Conservation (phyloP, 352 stramenopile species). For the Phytophthora podocarpi region DNA sequence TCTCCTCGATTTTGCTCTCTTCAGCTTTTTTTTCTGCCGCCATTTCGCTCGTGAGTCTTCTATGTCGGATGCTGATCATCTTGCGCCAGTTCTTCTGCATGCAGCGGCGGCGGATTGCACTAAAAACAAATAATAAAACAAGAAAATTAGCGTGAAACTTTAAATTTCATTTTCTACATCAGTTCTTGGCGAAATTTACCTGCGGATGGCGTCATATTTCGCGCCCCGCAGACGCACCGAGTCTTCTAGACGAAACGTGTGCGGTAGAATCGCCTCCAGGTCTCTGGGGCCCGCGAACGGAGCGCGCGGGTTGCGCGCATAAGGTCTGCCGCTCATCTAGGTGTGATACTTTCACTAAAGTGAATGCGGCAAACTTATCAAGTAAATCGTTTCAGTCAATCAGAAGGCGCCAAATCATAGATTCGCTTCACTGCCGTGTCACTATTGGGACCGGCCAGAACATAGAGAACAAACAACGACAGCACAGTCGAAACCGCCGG, state of each 20-base stretch:
- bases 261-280: constrained; percentile 64
- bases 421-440: constrained; percentile 3
- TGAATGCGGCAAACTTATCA: constrained; percentile 14
- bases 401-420: constrained; percentile 16
- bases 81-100: constrained; percentile 88
- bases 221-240: constrained; percentile 23
- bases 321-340: constrained; percentile 72
- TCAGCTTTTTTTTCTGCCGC: constrained; percentile 12
- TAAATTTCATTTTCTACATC: background rate
- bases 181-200: constrained; percentile 26
- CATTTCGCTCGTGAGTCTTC: constrained; percentile 27
- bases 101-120: constrained; percentile 64
- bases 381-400: constrained; percentile 23
- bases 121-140: constrained; percentile 26
- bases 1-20: constrained; percentile 18
- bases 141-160: background rate
- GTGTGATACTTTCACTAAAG: constrained; percentile 2
- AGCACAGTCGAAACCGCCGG: constrained; percentile 36
- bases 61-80: constrained; percentile 59
- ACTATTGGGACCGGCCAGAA: constrained; percentile 18
- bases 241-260: constrained; percentile 52
- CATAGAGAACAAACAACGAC: constrained; percentile 30
- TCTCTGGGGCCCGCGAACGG: constrained; percentile 53
- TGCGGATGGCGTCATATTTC: constrained; percentile 60
- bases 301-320: constrained; percentile 61